Base-by-base conservation (phyloP, 2,329 filamentous ascomycete genomes). In the Neofusicoccum parvum region DNA sequence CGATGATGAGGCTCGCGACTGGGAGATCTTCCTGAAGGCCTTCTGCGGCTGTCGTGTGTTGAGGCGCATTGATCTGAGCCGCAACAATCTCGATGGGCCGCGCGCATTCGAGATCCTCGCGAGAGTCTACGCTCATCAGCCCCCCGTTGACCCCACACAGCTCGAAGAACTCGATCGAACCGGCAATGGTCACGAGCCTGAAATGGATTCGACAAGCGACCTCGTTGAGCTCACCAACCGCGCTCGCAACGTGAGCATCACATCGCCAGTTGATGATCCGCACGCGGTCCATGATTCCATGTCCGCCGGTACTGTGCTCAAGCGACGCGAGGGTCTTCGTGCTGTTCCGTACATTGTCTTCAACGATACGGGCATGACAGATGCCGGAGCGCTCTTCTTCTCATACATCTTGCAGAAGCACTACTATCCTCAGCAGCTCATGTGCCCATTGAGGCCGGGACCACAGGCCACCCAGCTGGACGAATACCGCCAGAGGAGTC, bases 101-200 rank as follows among this genome's bases (percentile, higher is more conserved):
- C 71, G 71, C 51, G 81, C 80, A 1, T 71, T 84, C n/a, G 83
- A 85, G 67, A 73, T 81, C 23, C 70, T 85, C 12, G 72, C 76
- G 9, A 73, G 79, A 20, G 75, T 80, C 2, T 82, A 84, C 69
- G 72, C 74, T 39, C 65, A 66, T 17, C 75, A 79, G 65, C 70
- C 68, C 20, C 60, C 69, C 1, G 72, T 78, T 46, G 71, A 72
- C 27, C 74, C 76, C 3, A 69, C 73, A 17, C 68, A 73, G 7
- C 67, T 71, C 9, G 58, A 62, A n/a, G 48, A 45, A 3, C 23
- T 23, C n/a, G 11, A 15, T 6, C n/a, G 15, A 27, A 46, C 17
- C 23, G n/a, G 27, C 43, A 48, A 41, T 65, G 43, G 9, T n/a
- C n/a, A 15, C 14, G 49, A 46, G 43, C 27, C 43, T 9, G 43